Evolutionary conservation across 495 filamentous ascomycete species (phyloP), one percentile per base, ranked within the genome.

Genomic region (Filosporella fistucella): DNA sequence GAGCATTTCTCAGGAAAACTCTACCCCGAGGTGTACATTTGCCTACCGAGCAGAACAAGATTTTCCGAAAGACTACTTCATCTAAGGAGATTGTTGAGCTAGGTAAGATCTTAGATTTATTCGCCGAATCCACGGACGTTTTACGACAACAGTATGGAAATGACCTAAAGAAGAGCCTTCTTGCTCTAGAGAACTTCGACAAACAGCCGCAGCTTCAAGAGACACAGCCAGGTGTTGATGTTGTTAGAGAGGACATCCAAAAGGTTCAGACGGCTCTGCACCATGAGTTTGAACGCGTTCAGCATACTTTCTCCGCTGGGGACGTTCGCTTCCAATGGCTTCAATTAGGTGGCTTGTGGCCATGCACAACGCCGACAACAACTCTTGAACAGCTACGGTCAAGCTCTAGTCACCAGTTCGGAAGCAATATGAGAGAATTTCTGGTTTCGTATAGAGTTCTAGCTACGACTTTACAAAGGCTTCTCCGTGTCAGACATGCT

Each of bases 381-480:
- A 30, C 85, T 3, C 66, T 88, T 23, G 66, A 75, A 39, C 67
- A 71, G 12, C 56, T 86, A 1, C 66, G 75, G 7, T 74, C 74
- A 8, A 67, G 47, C 0, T 59, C 12, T 35, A n/a, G 12, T 4
- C 32, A 35, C 12, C 32, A 78, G 78, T 60, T 80, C 39, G 69
- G 69, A 12, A 13, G 28, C 0, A 35, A 56, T 26, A 72, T 81
- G 66, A 74, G 68, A 37, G 54, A 72, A 34, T 58, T 49, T 0
- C 51, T 82, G 0, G 54, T 78, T 2, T 9, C 34, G 0, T 73
- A 76, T 20, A 77, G 61, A 0, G 2, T 70, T 2, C 47, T 59
- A 0, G 49, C 78, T 6, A 75, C 76, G 4, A 48, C 40, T 2
- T 47, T 76, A 2, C 78, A 82, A 51, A 63, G 69, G 0, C 52